These are phyloP conservation scores for Exophiala bonariae DNA, from an alignment of 2,329 filamentous ascomycete species.

Conservation along the genomic window DNA sequence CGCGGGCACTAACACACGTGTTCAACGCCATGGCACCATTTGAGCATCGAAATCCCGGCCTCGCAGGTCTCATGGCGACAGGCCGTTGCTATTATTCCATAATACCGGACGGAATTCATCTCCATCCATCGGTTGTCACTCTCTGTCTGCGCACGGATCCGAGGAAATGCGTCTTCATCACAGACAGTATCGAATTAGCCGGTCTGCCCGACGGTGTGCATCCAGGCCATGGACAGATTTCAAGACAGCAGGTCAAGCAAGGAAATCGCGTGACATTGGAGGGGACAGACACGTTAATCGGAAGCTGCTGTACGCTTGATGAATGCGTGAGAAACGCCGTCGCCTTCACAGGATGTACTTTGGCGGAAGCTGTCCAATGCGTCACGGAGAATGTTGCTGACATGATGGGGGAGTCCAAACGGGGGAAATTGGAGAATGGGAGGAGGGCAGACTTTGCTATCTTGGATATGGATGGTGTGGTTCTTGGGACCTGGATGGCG, in stretches of 20 bases:
- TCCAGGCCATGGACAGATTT: slow-evolving; percentile 54
- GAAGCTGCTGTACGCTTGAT: slow-evolving; percentile 52
- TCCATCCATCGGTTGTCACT: slow-evolving; percentile 51
- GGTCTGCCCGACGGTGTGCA: slow-evolving; percentile 53
- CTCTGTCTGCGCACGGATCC: slow-evolving; percentile 51
- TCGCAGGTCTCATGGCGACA: slow-evolving; percentile 45
- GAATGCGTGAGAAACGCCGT: slow-evolving; percentile 49
- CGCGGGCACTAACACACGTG: slow-evolving; percentile 54
- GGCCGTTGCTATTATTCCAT: slow-evolving; percentile 50
- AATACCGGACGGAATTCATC: slow-evolving; percentile 56
- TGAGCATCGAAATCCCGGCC: slow-evolving; percentile 52
- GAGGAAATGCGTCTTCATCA: slow-evolving; percentile 51
- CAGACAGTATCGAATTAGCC: slow-evolving; percentile 56
- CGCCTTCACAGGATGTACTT: slow-evolving; percentile 45
- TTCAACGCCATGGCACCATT: slow-evolving; percentile 57
- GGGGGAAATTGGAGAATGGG: slow-evolving; percentile 47
- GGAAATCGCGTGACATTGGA: slow-evolving; percentile 53
- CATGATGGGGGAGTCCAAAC: slow-evolving; percentile 49
- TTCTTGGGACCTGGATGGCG: slow-evolving; percentile 54
- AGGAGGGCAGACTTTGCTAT: slow-evolving; percentile 52
- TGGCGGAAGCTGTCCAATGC: slow-evolving; percentile 50
- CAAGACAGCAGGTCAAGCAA: slow-evolving; percentile 49
- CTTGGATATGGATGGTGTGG: slow-evolving; percentile 45
- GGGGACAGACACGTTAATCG: slow-evolving; percentile 55
- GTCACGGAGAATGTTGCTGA: slow-evolving; percentile 53